Percentiles rank a stretch among this genome's conserved stretches.
These are phyloP conservation scores for Pholiota adiposa DNA, from an alignment of 1,284 basidiomycete species.

Conservation along the genomic window DNA sequence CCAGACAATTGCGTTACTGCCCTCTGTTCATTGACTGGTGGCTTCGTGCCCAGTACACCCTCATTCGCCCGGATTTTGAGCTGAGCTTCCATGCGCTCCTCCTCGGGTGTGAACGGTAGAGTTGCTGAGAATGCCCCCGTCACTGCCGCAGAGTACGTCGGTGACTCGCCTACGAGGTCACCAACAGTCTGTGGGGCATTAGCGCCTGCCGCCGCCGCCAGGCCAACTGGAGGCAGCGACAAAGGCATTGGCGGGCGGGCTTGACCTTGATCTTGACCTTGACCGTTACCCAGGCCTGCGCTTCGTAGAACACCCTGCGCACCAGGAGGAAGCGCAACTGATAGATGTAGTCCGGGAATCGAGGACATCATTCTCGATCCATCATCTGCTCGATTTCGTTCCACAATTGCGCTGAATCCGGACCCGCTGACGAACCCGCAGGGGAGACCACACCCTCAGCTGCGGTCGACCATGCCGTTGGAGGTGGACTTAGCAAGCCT, in stretches of 20 bases:
- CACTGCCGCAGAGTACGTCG: conserved; percentile 35
- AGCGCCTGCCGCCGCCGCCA: background rate
- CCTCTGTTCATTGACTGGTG: background rate
- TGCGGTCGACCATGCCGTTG: conserved; percentile 14
- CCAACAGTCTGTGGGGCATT: conserved; percentile 15
- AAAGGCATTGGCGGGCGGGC: background rate
- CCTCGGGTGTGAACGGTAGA: conserved; percentile 36
- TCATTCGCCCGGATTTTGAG: conserved; percentile 15
- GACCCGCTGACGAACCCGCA: conserved; percentile 22
- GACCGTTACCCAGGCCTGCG: conserved; percentile 17
- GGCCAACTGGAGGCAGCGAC: background rate
- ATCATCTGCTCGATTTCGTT: conserved; percentile 39
- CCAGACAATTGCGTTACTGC: conserved; percentile 1
- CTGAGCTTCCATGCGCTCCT: conserved; percentile 21
- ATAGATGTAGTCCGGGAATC: conserved; percentile 26
- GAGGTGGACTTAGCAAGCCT: conserved; percentile 22
- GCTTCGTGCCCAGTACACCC: conserved; percentile 10
- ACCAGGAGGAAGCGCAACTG: conserved; percentile 23
- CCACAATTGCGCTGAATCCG: conserved; percentile 35
- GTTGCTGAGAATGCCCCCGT: conserved; percentile 41
- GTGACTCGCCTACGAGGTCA: conserved; percentile 24
- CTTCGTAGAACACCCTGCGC: conserved; percentile 26
- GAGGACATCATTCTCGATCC: conserved; percentile 26
- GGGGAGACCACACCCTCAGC: conserved; percentile 18
- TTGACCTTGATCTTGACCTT: conserved; percentile 1